Conservation (phyloP, 305 asterid species). For the Fraxinus xanthoxyloides region DNA sequence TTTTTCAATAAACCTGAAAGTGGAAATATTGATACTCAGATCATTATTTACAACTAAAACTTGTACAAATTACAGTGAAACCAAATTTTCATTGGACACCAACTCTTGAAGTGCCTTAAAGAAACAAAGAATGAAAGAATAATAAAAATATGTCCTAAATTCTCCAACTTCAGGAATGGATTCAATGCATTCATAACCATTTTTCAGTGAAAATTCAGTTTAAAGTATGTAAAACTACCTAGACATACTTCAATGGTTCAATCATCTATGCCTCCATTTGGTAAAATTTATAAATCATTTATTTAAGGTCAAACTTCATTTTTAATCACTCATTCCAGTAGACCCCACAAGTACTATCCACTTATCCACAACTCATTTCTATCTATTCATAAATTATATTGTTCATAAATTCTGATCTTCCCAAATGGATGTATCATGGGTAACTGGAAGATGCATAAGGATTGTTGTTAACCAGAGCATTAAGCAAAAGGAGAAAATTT, state of each 20-base stretch:
- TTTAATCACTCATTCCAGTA: too few relatives aligned
- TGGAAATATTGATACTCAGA: background rate
- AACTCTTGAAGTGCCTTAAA: background rate
- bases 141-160: background rate
- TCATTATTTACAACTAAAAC: background rate
- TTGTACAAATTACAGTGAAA: too few relatives aligned
- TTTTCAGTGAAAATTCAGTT: background rate
- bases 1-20: slow-evolving; percentile 84
- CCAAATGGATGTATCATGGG: background rate
- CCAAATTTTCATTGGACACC: background rate
- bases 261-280: background rate
- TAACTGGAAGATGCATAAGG: background rate
- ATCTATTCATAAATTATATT: too few relatives aligned
- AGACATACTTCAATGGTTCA: background rate
- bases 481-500: background rate
- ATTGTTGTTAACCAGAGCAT: background rate
- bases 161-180: background rate
- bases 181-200: background rate
- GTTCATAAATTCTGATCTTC: too few relatives aligned
- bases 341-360: too few relatives aligned
- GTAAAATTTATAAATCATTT: too few relatives aligned
- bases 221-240: background rate
- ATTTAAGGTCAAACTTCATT: too few relatives aligned
- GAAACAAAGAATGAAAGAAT: background rate
- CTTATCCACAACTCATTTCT: too few relatives aligned